Conservation (phyloP, 2,329 filamentous ascomycete species). For the Fusarium sterilihyphosum region DNA sequence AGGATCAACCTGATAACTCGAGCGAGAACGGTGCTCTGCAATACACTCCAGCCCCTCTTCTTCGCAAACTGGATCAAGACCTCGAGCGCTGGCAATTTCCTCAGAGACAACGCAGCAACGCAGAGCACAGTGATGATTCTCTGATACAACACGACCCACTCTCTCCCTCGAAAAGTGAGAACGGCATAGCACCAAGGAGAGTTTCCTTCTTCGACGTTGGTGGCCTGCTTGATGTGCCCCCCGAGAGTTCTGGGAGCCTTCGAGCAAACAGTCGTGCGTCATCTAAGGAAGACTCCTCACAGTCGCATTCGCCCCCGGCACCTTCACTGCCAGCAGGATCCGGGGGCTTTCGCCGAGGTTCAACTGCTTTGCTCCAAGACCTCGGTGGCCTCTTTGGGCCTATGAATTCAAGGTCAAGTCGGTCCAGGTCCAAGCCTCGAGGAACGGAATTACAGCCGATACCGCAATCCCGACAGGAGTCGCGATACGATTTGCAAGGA, state of each 20-base stretch:
- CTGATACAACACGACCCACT: conserved; percentile 51
- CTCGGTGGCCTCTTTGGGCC: conserved; percentile 64
- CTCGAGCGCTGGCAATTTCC: conserved; percentile 62
- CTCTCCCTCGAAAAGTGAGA: conserved; percentile 40
- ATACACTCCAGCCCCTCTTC: conserved; percentile 51
- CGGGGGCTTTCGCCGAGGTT: conserved; percentile 62
- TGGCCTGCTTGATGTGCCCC: conserved; percentile 70
- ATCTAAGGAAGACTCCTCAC: conserved; percentile 51
- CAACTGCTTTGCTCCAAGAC: conserved; percentile 67
- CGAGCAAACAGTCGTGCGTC: conserved; percentile 56
- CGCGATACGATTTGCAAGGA: conserved; percentile 45
- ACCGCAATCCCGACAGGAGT: conserved; percentile 52
- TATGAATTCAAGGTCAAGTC: conserved; percentile 46
- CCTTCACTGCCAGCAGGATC: conserved; percentile 57
- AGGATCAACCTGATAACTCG: conserved; percentile 47
- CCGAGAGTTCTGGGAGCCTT: conserved; percentile 46
- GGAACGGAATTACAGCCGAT: conserved; percentile 59
- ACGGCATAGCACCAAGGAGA: conserved; percentile 43
- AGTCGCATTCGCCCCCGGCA: conserved; percentile 51
- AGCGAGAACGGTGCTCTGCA: conserved; percentile 45
- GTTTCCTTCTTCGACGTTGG: conserved; percentile 90
- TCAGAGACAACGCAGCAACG: conserved; percentile 50
- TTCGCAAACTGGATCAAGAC: conserved; percentile 46
- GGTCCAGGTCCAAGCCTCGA: conserved; percentile 46
- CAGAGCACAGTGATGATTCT: conserved; percentile 58